Percentiles rank a stretch among this genome's conserved stretches.
Evolutionary conservation across 768 basidiomycete species (phyloP).

Genomic region (Termitomyces sp.): DNA sequence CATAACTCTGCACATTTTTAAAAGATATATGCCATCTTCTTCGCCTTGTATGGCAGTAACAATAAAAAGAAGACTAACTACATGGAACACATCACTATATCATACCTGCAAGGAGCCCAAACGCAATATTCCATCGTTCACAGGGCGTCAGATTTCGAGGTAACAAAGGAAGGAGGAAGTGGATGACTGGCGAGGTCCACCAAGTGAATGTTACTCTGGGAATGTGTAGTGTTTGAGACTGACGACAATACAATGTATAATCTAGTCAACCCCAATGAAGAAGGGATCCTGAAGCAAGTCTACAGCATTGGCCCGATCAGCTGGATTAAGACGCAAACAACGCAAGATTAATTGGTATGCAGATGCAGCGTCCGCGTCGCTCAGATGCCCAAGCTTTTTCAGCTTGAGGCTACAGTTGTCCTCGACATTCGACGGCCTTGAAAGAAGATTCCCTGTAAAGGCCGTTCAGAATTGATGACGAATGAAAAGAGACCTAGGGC

Average conservation of each 20-base stretch:
- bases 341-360: neutral
- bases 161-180: too few relatives aligned
- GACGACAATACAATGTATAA: neutral
- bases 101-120: too few relatives aligned
- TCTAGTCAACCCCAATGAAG: neutral
- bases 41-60: too few relatives aligned
- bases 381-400: neutral
- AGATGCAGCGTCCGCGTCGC: neutral
- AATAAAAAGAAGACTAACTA: too few relatives aligned
- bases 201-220: too few relatives aligned
- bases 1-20: too few relatives aligned
- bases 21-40: too few relatives aligned
- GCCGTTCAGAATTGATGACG: neutral
- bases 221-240: too few relatives aligned
- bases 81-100: too few relatives aligned
- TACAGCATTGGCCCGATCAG: neutral
- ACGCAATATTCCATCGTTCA: too few relatives aligned
- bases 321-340: neutral
- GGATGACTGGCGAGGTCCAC: too few relatives aligned
- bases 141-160: too few relatives aligned
- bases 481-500: neutral
- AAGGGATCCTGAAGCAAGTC: neutral
- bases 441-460: neutral
- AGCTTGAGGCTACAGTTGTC: neutral
- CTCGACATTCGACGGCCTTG: neutral